Evolutionary conservation across 441 rosid genomes (phyloP).

Genomic region (Arabidopsis lyrata): DNA sequence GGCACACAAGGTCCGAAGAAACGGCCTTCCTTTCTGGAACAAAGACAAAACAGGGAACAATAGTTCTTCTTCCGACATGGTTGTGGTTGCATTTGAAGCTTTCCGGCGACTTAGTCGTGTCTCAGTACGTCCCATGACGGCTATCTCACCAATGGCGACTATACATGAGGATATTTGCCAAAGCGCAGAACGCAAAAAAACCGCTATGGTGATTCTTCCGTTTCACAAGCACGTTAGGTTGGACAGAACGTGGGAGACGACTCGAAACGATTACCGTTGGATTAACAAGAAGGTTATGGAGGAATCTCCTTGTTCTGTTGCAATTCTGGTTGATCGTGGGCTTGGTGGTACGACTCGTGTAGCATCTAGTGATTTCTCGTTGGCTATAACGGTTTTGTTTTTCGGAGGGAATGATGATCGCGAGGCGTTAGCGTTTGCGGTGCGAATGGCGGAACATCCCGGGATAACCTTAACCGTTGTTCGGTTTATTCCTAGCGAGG

Average conservation of each 20-base stretch:
- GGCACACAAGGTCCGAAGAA: constrained; percentile 62
- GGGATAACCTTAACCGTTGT: constrained; percentile 56
- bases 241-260: constrained; percentile 72
- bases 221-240: constrained; percentile 80
- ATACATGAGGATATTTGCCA: constrained; percentile 62
- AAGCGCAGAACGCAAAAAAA: constrained; percentile 64
- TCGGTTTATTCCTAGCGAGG: constrained; percentile 46
- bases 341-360: constrained; percentile 60
- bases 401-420: constrained; percentile 68
- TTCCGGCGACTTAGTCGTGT: constrained; percentile 55
- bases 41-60: constrained; percentile 35
- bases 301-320: constrained; percentile 61
- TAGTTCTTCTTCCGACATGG: constrained; percentile 43
- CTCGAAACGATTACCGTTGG: constrained; percentile 55
- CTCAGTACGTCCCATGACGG: constrained; percentile 62
- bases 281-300: constrained; percentile 65
- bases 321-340: constrained; percentile 68
- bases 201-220: constrained; percentile 73
- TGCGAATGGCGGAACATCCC: constrained; percentile 68
- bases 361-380: constrained; percentile 59
- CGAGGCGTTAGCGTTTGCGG: constrained; percentile 66
- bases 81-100: constrained; percentile 64
- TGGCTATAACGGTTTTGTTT: constrained; percentile 53
- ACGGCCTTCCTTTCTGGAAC: constrained; percentile 66
- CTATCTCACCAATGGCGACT: constrained; percentile 55